These are phyloP conservation scores for Sporothrix curviconia DNA, from an alignment of 2,329 filamentous ascomycete species.

Conservation along the genomic window DNA sequence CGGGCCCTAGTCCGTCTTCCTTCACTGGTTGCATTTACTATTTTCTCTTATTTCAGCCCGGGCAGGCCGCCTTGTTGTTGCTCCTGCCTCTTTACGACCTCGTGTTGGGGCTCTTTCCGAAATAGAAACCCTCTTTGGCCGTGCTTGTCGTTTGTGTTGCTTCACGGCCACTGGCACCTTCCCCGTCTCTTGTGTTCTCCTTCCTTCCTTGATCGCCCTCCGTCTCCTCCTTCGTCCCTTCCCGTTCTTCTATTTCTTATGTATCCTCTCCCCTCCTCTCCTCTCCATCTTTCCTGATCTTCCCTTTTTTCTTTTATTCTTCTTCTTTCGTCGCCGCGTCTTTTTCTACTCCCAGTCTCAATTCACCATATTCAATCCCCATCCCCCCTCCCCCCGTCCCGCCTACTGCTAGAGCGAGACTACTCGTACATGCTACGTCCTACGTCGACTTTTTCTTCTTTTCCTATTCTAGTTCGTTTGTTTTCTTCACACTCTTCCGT, in stretches of 20 bases:
- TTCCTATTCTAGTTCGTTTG: not conserved
- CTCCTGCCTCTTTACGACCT: too few species aligned
- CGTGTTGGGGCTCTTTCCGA: too few species aligned
- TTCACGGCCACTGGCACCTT: too few species aligned
- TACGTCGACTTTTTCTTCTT: not conserved
- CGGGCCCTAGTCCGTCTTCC: not conserved
- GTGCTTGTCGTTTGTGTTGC: too few species aligned
- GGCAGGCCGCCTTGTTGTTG: too few species aligned
- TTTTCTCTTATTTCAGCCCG: not conserved
- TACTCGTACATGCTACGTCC: not conserved
- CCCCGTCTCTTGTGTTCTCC: too few species aligned
- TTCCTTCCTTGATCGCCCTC: too few species aligned
- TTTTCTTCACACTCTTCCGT: not conserved
- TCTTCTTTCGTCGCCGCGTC: not conserved
- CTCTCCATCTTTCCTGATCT: not conserved
- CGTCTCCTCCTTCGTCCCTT: too few species aligned
- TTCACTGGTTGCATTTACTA: not conserved
- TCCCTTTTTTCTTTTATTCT: not conserved
- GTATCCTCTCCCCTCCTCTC: too few species aligned
- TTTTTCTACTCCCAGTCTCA: not conserved
- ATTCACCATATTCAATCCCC: too few species aligned
- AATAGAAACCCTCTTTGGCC: too few species aligned
- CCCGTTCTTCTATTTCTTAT: too few species aligned
- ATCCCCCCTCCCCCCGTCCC: not conserved
- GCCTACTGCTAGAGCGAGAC: not conserved